These are phyloP conservation scores for Firmiana major DNA, from an alignment of 345 rosid species.

Conservation along the genomic window DNA sequence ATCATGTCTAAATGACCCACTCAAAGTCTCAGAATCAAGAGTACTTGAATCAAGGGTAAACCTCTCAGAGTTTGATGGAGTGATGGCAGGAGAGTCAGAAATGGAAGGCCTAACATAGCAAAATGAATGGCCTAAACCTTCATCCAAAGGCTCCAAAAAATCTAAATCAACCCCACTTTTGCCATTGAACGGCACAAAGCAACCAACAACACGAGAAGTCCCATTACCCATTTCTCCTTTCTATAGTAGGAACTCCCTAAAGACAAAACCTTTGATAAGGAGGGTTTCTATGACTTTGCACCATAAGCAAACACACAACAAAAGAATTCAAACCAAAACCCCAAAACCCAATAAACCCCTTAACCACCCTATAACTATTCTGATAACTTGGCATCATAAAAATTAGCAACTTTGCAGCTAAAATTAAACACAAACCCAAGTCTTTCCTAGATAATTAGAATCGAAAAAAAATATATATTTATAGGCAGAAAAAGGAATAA, in stretches of 20 bases:
- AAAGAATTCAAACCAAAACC: constrained; percentile 40
- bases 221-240: constrained; percentile 74
- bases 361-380: constrained; percentile 46
- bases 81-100: constrained; percentile 86
- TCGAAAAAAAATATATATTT: constrained; percentile 1
- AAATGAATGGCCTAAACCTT: constrained; percentile 95
- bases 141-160: constrained; percentile 79
- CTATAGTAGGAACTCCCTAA: constrained; percentile 27
- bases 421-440: constrained; percentile 17
- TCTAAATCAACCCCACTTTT: constrained; percentile 81
- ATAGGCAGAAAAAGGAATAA: constrained; percentile 6
- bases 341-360: constrained; percentile 50
- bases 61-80: constrained; percentile 93
- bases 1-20: constrained; percentile 83
- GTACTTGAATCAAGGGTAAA: constrained; percentile 92
- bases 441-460: constrained; percentile 15
- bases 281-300: constrained; percentile 46
- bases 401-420: constrained; percentile 18
- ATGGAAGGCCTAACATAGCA: constrained; percentile 83
- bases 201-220: constrained; percentile 94
- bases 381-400: constrained; percentile 56
- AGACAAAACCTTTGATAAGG: constrained; percentile 33
- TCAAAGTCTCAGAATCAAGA: constrained; percentile 80
- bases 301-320: constrained; percentile 48
- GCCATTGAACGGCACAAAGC: constrained; percentile 76